phyloP scores from a whole-genome alignment of 2,329 filamentous ascomycete genomes.

The Ophiostoma triangulosporum region DNA sequence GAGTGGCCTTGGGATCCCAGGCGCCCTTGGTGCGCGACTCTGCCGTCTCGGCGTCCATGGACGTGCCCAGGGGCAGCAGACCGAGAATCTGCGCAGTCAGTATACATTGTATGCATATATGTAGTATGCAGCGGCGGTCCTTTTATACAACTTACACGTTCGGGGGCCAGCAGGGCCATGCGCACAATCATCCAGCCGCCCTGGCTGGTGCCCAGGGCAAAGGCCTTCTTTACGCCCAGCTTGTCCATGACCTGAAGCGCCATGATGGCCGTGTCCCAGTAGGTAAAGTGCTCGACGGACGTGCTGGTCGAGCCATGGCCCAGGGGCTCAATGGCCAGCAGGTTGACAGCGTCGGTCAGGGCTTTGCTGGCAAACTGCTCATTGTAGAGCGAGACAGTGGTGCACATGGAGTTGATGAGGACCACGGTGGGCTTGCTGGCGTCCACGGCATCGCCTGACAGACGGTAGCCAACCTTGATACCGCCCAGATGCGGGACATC shows the following conservation, averaged over 20 bases:
- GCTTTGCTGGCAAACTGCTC: conserved; percentile 27
- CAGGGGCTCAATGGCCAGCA: conserved; percentile 38
- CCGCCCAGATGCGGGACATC: conserved; percentile 34
- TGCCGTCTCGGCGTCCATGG: conserved; percentile 38
- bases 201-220: conserved; percentile 37
- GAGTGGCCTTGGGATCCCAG: conserved; percentile 29
- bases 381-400: conserved; percentile 32
- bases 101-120: background rate
- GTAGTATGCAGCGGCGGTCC: too few relatives aligned
- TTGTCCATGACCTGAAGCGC: conserved; percentile 41
- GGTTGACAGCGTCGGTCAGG: conserved; percentile 30
- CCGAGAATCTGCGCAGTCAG: conserved; percentile 17
- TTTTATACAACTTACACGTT: background rate
- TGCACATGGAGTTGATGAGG: conserved; percentile 39
- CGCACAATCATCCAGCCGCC: conserved; percentile 37
- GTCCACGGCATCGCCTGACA: conserved; percentile 25
- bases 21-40: conserved; percentile 31
- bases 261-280: conserved; percentile 42
- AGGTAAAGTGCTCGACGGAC: conserved; percentile 33
- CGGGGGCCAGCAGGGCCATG: conserved; percentile 31
- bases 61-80: conserved; percentile 34
- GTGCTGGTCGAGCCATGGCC: conserved; percentile 29
- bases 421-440: conserved; percentile 35
- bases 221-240: conserved; percentile 33
- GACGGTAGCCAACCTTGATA: conserved; percentile 31